Base-by-base conservation (phyloP, 768 basidiomycete genomes). In the Kwoniella bestiolae region DNA sequence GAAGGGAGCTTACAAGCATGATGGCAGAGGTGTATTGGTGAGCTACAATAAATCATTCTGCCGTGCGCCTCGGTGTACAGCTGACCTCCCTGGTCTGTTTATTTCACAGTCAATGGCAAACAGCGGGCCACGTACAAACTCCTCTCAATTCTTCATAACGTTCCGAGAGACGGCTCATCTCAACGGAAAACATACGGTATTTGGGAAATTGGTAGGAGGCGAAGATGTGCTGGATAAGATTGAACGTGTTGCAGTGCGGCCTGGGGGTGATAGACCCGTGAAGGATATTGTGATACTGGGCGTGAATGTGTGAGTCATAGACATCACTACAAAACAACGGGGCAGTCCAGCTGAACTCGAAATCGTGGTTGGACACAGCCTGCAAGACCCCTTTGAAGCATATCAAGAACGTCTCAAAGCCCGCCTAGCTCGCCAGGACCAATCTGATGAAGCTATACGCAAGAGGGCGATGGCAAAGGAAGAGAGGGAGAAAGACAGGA, bases 161-260 rank as follows among this genome's bases (percentile, higher is more conserved):
- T 98, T 97, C 85, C 86, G 85, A 57, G 82, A 89, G 1, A 86
- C 92, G 6, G 85, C 91, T 0, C 87, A 98, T 79, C 86, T 99
- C 23, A 91, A 98, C 81, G 90, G 88, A 65, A 94, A 94, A 75
- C 93, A 94, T 75, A 94, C 94, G 0, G 96, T 98, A 2, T 99
- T 98, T 75, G 96, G 96, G 2, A 94, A 95, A 72, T 85, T 98
- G 14, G 94, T 99, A 2, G 96, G 96, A 8, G 96, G 95, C 21
- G 91, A 95, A 78, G 91, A 94, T 29, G 88, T 95, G 6, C 83
- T 98, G 1, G 86, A 91, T 74, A 86, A 89, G 5, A 82, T 99
- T 28, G 96, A 98, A 79, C 86, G 87, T 32, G 82, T 93, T 0
- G 88, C 91, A 1, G 83, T 88, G 46, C 91, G 94, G 80, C 86